Conservation (phyloP, 176 grass and related monocot genomes). For the Otatea glauca region DNA sequence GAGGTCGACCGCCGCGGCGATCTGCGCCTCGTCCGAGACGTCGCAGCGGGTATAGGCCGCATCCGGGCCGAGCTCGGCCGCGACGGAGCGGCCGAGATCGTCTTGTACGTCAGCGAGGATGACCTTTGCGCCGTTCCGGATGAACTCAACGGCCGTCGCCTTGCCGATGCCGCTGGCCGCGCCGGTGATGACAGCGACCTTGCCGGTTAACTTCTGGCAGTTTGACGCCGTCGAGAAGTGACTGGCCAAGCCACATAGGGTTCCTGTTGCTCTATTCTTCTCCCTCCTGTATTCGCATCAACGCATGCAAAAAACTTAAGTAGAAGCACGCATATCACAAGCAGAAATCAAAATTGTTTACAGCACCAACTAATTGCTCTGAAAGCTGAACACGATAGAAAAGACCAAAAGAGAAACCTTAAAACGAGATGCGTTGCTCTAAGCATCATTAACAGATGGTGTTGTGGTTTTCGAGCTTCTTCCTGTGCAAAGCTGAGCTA, state of each 20-base stretch:
- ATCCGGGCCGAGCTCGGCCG: constrained; percentile 43
- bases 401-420: background rate
- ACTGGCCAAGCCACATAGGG: background rate
- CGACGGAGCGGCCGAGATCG: constrained; percentile 40
- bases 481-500: background rate
- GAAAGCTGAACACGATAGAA: background rate
- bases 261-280: background rate
- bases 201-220: constrained; percentile 26
- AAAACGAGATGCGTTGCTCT: constrained; percentile 10
- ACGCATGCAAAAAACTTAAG: background rate
- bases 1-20: constrained; percentile 41
- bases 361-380: background rate
- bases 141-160: constrained; percentile 44
- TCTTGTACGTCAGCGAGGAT: constrained; percentile 56
- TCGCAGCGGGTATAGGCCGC: constrained; percentile 47
- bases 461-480: background rate
- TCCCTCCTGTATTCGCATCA: background rate
- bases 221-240: background rate
- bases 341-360: background rate
- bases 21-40: constrained; percentile 48
- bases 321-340: background rate
- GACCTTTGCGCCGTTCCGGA: constrained; percentile 43
- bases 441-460: background rate
- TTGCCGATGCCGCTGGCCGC: constrained; percentile 46
- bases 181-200: constrained; percentile 46